Conservation (phyloP, 352 stramenopile genomes). For the Phytophthora parvispora region DNA sequence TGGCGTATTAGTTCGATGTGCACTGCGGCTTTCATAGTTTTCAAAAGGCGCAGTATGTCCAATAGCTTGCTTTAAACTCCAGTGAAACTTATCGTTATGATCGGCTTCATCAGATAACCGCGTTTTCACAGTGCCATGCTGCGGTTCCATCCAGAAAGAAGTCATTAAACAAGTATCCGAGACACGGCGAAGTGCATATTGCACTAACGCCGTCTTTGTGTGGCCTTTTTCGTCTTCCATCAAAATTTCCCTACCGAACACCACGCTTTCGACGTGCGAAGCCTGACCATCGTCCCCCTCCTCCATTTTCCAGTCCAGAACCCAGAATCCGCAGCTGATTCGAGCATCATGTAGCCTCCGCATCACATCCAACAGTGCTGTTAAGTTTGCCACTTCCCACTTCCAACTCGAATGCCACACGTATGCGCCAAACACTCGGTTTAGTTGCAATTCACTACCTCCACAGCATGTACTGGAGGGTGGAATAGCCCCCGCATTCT, state of each 20-base stretch:
- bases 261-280: constrained; percentile 69
- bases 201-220: constrained; percentile 77
- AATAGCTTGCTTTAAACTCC: constrained; percentile 74
- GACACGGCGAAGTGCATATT: constrained; percentile 82
- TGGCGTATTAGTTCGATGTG: constrained; percentile 8
- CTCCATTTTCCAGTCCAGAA: constrained; percentile 84
- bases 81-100: constrained; percentile 71
- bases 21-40: constrained; percentile 34
- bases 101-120: constrained; percentile 55
- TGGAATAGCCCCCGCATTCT: constrained; percentile 38
- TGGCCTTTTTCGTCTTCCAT: constrained; percentile 87
- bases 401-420: constrained; percentile 92
- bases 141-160: constrained; percentile 92
- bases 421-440: constrained; percentile 86
- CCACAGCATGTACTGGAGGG: constrained; percentile 73
- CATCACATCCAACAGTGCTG: constrained; percentile 73
- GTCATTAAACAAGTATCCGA: constrained; percentile 87
- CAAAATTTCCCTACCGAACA: constrained; percentile 85
- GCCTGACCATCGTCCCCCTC: constrained; percentile 63
- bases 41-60: constrained; percentile 73
- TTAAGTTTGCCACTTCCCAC: constrained; percentile 76
- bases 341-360: constrained; percentile 74
- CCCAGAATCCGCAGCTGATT: constrained; percentile 83
- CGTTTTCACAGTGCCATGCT: constrained; percentile 78
- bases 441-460: constrained; percentile 78